A percentile compares a stretch with the other conserved stretches of the same genome.
Conservation (phyloP, 73 alveolate species). For the Durusdinium trenchii region DNA sequence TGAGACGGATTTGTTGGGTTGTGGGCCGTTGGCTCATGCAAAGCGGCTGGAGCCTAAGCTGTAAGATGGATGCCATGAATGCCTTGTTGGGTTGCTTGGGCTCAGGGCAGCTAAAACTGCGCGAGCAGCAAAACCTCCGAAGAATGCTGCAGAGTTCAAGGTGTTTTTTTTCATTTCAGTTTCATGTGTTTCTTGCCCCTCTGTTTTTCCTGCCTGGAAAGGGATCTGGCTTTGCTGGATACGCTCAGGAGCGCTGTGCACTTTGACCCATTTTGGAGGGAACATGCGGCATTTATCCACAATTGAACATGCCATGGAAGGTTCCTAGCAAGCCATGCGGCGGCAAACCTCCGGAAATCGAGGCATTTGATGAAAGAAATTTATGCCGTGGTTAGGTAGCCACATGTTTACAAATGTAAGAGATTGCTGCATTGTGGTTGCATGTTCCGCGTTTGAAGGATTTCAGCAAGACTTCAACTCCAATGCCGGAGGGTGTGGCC, state of each 20-base stretch:
- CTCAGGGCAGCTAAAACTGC: constrained; percentile 28
- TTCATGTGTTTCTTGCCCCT: neutral
- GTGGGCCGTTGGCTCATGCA: neutral
- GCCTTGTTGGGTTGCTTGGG: neutral
- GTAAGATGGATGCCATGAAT: neutral
- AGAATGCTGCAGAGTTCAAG: constrained; percentile 22
- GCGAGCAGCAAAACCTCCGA: constrained; percentile 55
- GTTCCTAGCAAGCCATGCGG: constrained; percentile 54
- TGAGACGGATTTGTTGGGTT: constrained; percentile 50
- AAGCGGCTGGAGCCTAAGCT: neutral
- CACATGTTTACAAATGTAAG: no score
- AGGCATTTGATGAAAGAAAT: neutral
- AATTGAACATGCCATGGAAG: neutral
- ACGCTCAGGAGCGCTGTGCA: constrained; percentile 8
- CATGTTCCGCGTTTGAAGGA: constrained; percentile 40
- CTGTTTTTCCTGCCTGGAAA: neutral
- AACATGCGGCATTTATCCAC: neutral
- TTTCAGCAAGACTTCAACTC: constrained; percentile 84
- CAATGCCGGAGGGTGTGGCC: constrained; percentile 74
- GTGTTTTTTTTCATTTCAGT: neutral
- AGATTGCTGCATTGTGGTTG: no score
- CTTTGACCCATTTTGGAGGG: no score
- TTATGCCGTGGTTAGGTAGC: neutral
- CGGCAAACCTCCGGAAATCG: constrained; percentile 79
- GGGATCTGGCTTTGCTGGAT: constrained; percentile 33